Percentiles rank a stretch among this genome's conserved stretches.
Conservation (phyloP, 352 stramenopile species). For the Globisporangium solare region DNA sequence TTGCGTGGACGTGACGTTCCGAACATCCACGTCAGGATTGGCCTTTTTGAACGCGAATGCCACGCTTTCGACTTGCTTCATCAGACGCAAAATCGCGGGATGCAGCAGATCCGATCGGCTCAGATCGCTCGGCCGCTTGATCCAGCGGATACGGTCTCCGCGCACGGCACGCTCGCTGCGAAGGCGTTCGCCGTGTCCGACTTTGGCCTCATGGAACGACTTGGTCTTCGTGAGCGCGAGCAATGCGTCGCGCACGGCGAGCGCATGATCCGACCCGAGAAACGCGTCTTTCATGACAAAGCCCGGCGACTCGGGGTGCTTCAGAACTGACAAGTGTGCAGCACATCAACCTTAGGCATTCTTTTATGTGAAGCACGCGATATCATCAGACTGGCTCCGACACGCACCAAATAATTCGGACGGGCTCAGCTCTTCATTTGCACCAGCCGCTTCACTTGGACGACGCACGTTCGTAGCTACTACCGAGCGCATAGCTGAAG, state of each 20-base stretch:
- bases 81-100: constrained; percentile 34
- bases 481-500: neutral
- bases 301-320: constrained; percentile 40
- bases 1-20: constrained; percentile 69
- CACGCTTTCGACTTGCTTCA: constrained; percentile 44
- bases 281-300: constrained; percentile 54
- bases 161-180: constrained; percentile 39
- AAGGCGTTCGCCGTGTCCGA: constrained; percentile 35
- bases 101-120: constrained; percentile 20
- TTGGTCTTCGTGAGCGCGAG: constrained; percentile 19
- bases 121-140: constrained; percentile 37
- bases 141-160: constrained; percentile 69
- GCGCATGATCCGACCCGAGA: constrained; percentile 28
- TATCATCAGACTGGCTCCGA: no score
- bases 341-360: neutral
- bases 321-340: constrained; percentile 33
- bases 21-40: constrained; percentile 42
- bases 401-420: constrained; percentile 54
- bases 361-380: no score
- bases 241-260: constrained; percentile 37
- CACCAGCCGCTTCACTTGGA: neutral
- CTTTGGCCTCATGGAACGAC: constrained; percentile 42
- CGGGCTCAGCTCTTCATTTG: constrained; percentile 33
- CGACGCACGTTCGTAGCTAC: neutral
- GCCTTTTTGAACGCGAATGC: constrained; percentile 52